phyloP scores from a whole-genome alignment of 345 rosid genomes.

The Eucalyptus microcorys region DNA sequence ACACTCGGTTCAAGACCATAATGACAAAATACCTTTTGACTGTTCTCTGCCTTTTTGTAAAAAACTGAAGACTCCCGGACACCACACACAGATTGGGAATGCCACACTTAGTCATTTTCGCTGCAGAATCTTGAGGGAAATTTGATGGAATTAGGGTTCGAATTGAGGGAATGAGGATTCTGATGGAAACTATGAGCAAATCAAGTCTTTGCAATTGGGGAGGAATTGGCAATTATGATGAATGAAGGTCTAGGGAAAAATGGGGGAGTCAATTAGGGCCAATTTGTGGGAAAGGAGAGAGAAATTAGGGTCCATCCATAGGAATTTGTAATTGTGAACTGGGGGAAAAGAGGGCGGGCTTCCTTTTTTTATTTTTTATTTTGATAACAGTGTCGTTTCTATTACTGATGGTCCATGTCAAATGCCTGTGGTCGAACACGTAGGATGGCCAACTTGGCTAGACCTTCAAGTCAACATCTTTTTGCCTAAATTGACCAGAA shows the following conservation, averaged over 20 bases:
- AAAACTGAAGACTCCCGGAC: not conserved
- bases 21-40: not conserved
- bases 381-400: not conserved
- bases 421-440: not conserved
- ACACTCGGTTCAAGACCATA: not conserved
- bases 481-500: not conserved
- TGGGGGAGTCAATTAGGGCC: not conserved
- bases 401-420: not conserved
- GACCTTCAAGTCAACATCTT: not conserved
- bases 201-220: not conserved
- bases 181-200: not conserved
- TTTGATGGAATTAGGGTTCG: not conserved
- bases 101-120: not conserved
- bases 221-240: not conserved
- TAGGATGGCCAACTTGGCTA: not conserved
- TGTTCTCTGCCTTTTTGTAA: not conserved
- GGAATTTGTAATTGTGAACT: not conserved
- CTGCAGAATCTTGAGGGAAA: not conserved
- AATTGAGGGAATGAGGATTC: not conserved
- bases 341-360: not conserved
- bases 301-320: not conserved
- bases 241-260: not conserved
- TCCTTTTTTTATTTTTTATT: not conserved
- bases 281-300: not conserved
- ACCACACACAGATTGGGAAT: not conserved